These are phyloP conservation scores for Puccinellia tenuiflora DNA, from an alignment of 176 grass and related monocot species.

Conservation along the genomic window DNA sequence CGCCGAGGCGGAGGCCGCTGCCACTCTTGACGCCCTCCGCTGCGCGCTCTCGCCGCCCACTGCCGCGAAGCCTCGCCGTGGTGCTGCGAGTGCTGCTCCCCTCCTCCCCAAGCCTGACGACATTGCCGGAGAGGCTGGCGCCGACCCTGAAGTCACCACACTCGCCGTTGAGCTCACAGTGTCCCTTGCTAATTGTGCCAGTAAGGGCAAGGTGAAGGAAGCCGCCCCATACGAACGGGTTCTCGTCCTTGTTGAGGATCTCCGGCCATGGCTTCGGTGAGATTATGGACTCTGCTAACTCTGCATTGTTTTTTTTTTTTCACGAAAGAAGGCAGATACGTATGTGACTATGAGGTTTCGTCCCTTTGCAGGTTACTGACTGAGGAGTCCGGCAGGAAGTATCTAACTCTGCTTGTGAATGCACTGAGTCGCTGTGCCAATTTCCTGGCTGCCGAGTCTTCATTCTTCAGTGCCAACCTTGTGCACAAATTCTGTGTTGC, in stretches of 20 bases:
- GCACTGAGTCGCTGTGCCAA: conserved; percentile 51
- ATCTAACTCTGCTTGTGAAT: conserved; percentile 41
- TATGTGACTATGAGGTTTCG: neutral
- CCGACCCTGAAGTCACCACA: conserved; percentile 47
- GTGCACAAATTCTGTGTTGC: conserved; percentile 36
- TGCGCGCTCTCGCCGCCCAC: conserved; percentile 30
- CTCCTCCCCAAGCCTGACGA: conserved; percentile 38
- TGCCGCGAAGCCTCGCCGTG: conserved; percentile 31
- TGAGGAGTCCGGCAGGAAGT: conserved; percentile 38
- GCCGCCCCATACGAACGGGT: conserved; percentile 44
- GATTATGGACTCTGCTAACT: neutral
- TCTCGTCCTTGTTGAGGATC: conserved; percentile 38
- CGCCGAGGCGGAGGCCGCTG: conserved; percentile 46
- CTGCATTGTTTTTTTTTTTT: neutral
- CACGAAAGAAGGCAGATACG: neutral
- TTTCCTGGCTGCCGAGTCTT: conserved; percentile 42
- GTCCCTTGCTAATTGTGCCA: conserved; percentile 51
- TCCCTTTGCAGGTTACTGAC: conserved; percentile 45
- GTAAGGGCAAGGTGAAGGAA: conserved; percentile 50
- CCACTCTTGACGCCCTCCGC: conserved; percentile 48
- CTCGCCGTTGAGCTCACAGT: conserved; percentile 52
- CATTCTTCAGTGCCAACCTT: conserved; percentile 27
- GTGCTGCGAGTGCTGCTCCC: neutral
- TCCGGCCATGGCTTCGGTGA: conserved; percentile 73
- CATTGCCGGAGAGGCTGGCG: conserved; percentile 31